phyloP scores from a whole-genome alignment of 345 rosid genomes.

The Ricinus communis region DNA sequence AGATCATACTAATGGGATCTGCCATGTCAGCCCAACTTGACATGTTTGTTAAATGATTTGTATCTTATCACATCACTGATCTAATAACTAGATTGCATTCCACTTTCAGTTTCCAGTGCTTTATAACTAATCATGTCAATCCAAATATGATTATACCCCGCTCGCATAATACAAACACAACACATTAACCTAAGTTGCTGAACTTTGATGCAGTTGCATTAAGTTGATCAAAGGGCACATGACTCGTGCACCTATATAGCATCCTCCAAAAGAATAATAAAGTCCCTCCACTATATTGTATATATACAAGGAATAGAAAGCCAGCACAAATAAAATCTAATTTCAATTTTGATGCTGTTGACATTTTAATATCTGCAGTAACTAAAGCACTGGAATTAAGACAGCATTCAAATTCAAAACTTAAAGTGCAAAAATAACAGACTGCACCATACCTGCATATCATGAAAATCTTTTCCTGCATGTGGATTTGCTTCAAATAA shows the following conservation, averaged over 20 bases:
- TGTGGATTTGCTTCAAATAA: slow-evolving; percentile 80
- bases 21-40: neutral
- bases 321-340: neutral
- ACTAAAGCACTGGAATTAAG: neutral
- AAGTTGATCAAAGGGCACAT: neutral
- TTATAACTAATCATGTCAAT: neutral
- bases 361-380: too few species aligned
- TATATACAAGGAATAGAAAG: neutral
- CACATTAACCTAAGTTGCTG: too few species aligned
- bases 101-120: neutral
- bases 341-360: neutral
- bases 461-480: slow-evolving; percentile 87
- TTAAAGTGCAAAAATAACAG: neutral
- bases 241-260: neutral
- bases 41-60: neutral
- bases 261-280: neutral
- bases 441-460: slow-evolving; percentile 77
- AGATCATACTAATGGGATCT: neutral
- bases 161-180: neutral
- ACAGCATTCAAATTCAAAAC: neutral
- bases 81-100: neutral
- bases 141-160: neutral
- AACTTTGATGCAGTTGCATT: too few species aligned
- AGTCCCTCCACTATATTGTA: too few species aligned
- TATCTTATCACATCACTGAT: neutral